Evolutionary conservation across 306 rosid genomes (phyloP).

Genomic region (Corylus avellana): DNA sequence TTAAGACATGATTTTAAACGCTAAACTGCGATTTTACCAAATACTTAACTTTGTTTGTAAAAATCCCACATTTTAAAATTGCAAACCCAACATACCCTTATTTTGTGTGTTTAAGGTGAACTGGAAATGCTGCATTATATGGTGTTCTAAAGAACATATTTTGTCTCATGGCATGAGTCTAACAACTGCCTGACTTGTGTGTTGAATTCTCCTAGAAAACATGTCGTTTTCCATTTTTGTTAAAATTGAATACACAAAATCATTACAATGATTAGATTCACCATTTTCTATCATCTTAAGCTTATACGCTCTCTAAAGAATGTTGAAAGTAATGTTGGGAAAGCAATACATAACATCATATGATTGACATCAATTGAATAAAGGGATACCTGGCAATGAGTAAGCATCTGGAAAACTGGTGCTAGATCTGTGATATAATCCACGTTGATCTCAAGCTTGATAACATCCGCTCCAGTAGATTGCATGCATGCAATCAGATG

Average conservation of each 20-base stretch:
- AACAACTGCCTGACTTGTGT: not conserved
- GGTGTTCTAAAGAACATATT: not conserved
- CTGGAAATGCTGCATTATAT: not conserved
- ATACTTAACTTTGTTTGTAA: too few species aligned
- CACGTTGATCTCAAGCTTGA: constrained; percentile 42
- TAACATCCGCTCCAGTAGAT: constrained; percentile 45
- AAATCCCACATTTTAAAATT: too few species aligned
- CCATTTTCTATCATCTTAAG: too few species aligned
- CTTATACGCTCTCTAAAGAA: not conserved
- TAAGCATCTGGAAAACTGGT: constrained; percentile 35
- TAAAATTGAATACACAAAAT: too few species aligned
- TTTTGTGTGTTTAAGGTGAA: not conserved
- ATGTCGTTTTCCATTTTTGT: too few species aligned
- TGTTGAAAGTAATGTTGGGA: not conserved
- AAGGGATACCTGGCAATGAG: constrained; percentile 32
- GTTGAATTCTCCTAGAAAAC: not conserved
- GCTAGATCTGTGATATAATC: constrained; percentile 43
- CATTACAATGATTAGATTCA: too few species aligned
- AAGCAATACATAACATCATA: not conserved
- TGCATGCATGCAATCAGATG: constrained; percentile 29
- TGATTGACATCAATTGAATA: not conserved
- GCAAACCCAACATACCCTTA: not conserved
- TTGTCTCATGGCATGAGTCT: not conserved
- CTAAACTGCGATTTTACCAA: too few species aligned
- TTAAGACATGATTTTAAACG: too few species aligned